Base-by-base conservation (phyloP, 2,329 filamentous ascomycete genomes). In the Sphaerulina populicola region DNA sequence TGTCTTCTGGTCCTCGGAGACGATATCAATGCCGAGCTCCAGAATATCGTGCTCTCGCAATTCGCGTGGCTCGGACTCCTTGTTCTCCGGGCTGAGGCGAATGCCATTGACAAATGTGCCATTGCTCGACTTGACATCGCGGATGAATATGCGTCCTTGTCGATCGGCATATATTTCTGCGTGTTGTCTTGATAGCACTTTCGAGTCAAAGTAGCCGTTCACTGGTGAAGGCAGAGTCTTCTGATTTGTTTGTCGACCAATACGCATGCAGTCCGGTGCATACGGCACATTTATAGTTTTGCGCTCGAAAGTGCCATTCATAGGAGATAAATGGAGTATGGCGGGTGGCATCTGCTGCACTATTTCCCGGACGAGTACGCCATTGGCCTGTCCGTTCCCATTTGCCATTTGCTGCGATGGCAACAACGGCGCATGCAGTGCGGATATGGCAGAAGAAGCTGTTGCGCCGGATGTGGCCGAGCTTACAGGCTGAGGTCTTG, bases 171-270 rank as follows among this genome's bases (percentile, higher is more conserved):
- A 97, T 35, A 98, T 86, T 68, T 98, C 93, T 33, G 93, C 93
- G 68, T 98, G 93, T 67, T 96, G 89, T 62, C 93, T 80, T 36
- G 93, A 97, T 21, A 98, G 78, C 23, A 98, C 93, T 70, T 98
- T 98, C 46, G 91, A 97, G 69, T 98, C 93, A 65, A 98, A 98
- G 69, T 86, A 98, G 33, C 93, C 93, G 70, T 98, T 98, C 54
- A 83, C 73, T 0, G 88, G 83, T 0, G 90, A 95, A 0, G 93
- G 93, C 10, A 94, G 80, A 0, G 93, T 97, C 71, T 95, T 97
- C 59, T 88, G 87, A 69, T 98, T 98, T 15, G 93, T 98, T 71
- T 98, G 93, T 43, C 93, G 85, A 40, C 93, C 93, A 64, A 98
- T 95, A 57, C 89, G 83, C 44, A 98, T 76, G 37, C 87, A 85